A percentile compares a stretch with the other conserved stretches of the same genome.
phyloP scores from a whole-genome alignment of 768 basidiomycete species.

The Leccinum barrowsii region DNA sequence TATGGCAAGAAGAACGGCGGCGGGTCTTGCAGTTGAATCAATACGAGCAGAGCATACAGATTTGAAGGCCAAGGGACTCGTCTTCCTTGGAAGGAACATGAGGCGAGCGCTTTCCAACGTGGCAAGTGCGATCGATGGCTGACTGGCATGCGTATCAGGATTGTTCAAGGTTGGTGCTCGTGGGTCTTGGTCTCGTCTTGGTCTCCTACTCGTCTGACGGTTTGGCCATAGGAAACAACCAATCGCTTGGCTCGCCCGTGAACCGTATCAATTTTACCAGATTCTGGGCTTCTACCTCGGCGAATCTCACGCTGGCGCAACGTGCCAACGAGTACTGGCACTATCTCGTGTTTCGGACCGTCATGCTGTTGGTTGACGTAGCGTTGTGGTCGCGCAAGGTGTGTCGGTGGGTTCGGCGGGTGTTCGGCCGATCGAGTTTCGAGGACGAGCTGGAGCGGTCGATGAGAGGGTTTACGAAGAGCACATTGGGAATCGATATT shows the following conservation, averaged over 20 bases:
- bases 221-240: conserved; percentile 59
- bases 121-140: neutral
- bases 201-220: neutral
- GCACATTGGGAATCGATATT: conserved; percentile 76
- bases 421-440: conserved; percentile 46
- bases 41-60: conserved; percentile 64
- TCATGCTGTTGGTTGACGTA: too few relatives aligned
- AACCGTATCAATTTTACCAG: conserved; percentile 91
- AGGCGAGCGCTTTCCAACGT: conserved; percentile 36
- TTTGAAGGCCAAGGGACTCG: conserved; percentile 66
- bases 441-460: conserved; percentile 81
- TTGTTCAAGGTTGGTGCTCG: conserved; percentile 35
- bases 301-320: too few relatives aligned
- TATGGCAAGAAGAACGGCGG: too few relatives aligned
- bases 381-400: too few relatives aligned
- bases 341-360: too few relatives aligned
- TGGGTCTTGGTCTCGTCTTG: too few relatives aligned
- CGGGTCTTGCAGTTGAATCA: too few relatives aligned
- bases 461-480: conserved; percentile 72
- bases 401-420: too few relatives aligned
- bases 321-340: too few relatives aligned
- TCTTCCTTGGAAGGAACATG: conserved; percentile 78
- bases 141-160: conserved; percentile 7
- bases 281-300: conserved; percentile 53
- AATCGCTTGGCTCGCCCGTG: conserved; percentile 79